Evolutionary conservation across 2,329 filamentous ascomycete genomes (phyloP).

Genomic region (Orbilia brochopaga): DNA sequence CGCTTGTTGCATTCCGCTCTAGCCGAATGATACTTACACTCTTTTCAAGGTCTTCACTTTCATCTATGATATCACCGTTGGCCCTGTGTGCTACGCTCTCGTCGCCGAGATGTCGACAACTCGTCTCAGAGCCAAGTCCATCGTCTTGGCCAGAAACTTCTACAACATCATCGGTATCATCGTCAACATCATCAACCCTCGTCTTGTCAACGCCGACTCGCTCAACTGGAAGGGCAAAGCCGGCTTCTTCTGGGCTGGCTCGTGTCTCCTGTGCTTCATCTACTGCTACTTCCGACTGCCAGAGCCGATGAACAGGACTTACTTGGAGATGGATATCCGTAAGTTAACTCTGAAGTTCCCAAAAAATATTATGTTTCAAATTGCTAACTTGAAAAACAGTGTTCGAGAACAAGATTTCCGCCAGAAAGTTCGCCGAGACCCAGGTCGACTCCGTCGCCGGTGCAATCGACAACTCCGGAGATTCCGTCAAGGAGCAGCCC

Average conservation of each 20-base stretch:
- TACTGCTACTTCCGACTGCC: constrained; percentile 83
- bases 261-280: constrained; percentile 79
- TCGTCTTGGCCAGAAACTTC: constrained; percentile 62
- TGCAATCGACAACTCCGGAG: constrained; percentile 5
- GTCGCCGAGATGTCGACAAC: constrained; percentile 65
- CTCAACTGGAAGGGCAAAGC: constrained; percentile 60
- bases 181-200: constrained; percentile 56
- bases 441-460: constrained; percentile 55
- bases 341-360: constrained; percentile 75
- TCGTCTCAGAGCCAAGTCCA: constrained; percentile 65
- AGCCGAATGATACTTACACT: not conserved
- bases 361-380: not conserved
- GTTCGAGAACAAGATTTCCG: constrained; percentile 58
- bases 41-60: constrained; percentile 60
- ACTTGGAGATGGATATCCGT: constrained; percentile 78
- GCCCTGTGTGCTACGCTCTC: constrained; percentile 64
- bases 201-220: constrained; percentile 39
- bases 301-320: constrained; percentile 75
- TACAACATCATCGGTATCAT: constrained; percentile 63
- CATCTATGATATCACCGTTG: constrained; percentile 65
- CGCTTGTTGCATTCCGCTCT: not conserved
- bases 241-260: constrained; percentile 66
- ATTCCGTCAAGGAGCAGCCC: constrained; percentile 16
- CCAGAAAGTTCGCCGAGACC: constrained; percentile 58
- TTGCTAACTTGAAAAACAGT: constrained; percentile 53